A percentile compares a stretch with the other conserved stretches of the same genome.
phyloP scores from a whole-genome alignment of 2,329 filamentous ascomycete genomes.

The Penicillium verrucosum region DNA sequence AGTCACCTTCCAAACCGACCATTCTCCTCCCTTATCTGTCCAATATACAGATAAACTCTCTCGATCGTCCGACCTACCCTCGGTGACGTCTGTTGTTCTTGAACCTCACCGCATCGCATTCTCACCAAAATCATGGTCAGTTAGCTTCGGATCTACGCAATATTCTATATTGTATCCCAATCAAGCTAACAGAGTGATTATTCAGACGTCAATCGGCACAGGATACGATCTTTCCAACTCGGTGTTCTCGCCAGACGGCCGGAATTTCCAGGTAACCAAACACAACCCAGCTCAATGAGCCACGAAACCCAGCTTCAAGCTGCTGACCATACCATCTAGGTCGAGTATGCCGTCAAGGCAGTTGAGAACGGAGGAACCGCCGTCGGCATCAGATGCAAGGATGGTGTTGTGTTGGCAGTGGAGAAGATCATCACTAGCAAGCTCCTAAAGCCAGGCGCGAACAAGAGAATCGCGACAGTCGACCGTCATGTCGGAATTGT shows the following conservation, averaged over 20 bases:
- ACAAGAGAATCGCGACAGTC: slow-evolving; percentile 94
- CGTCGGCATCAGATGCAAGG: slow-evolving; percentile 93
- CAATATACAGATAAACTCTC: background rate
- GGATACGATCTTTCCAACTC: slow-evolving; percentile 99
- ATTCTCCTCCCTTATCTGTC: background rate
- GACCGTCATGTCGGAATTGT: slow-evolving; percentile 93
- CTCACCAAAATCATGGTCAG: slow-evolving; percentile 20
- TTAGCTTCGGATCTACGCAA: background rate
- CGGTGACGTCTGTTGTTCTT: slow-evolving; percentile 4
- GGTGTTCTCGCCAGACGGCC: slow-evolving; percentile 97
- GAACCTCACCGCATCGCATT: slow-evolving; percentile 8
- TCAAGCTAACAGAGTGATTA: slow-evolving; percentile 15
- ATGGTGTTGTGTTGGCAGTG: slow-evolving; percentile 90
- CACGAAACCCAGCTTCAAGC: background rate
- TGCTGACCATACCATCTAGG: slow-evolving; percentile 42
- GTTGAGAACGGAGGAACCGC: slow-evolving; percentile 97
- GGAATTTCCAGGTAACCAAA: slow-evolving; percentile 82
- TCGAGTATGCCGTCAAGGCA: slow-evolving; percentile 97
- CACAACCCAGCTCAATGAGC: background rate
- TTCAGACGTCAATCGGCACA: slow-evolving; percentile 96
- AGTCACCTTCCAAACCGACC: background rate
- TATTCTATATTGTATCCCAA: background rate
- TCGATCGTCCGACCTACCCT: background rate
- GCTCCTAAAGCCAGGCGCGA: slow-evolving; percentile 88
- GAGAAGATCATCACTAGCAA: slow-evolving; percentile 97